Evolutionary conservation across 345 rosid species (phyloP).

Genomic region (Luvunga scandens): DNA sequence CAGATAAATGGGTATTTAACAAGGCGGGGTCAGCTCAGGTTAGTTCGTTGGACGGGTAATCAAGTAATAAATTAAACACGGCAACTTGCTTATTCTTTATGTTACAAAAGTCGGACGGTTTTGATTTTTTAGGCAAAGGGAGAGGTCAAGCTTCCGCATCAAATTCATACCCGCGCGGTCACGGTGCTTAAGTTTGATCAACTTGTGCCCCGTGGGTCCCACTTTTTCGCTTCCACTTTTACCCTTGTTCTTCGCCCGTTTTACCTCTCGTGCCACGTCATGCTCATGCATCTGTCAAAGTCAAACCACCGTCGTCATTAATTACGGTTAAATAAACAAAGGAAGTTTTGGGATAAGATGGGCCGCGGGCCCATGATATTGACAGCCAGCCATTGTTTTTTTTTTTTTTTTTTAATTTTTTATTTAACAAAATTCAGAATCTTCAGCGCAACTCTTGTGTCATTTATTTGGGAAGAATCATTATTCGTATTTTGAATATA

Average conservation of each 20-base stretch:
- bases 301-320: not conserved
- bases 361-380: not conserved
- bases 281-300: not conserved
- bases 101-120: not conserved
- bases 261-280: not conserved
- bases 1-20: no score
- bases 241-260: not conserved
- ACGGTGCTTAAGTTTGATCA: not conserved
- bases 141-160: conserved; percentile 10
- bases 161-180: not conserved
- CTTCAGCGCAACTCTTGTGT: no score
- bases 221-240: not conserved
- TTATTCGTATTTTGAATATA: no score
- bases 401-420: no score
- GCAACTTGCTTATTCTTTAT: not conserved
- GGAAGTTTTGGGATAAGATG: not conserved
- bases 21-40: no score
- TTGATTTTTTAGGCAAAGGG: not conserved
- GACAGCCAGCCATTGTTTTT: no score
- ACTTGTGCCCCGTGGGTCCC: not conserved
- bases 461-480: no score
- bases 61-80: not conserved
- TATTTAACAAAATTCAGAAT: no score
- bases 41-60: not conserved
- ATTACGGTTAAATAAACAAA: not conserved